These are phyloP conservation scores for Erythrobasidium hasegawianum DNA, from an alignment of 1,284 basidiomycete species.

Conservation along the genomic window DNA sequence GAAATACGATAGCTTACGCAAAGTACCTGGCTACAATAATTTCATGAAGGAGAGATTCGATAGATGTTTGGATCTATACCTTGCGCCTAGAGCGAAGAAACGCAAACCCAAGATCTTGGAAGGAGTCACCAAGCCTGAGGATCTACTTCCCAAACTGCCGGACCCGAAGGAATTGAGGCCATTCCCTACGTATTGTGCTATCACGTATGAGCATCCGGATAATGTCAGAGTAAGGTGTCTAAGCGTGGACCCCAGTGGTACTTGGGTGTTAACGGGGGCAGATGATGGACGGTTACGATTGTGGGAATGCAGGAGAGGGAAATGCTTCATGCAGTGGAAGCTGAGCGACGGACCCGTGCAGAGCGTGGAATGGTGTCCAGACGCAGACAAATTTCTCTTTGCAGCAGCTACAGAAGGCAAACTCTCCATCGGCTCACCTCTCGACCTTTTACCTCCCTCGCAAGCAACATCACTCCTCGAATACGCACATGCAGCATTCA, in stretches of 20 bases:
- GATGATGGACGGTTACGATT: constrained; percentile 81
- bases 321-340: constrained; percentile 84
- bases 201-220: constrained; percentile 67
- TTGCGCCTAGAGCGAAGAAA: constrained; percentile 76
- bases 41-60: constrained; percentile 94
- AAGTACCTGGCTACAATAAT: constrained; percentile 84
- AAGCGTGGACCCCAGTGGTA: constrained; percentile 79
- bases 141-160: constrained; percentile 91
- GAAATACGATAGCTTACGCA: constrained; percentile 78
- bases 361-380: constrained; percentile 88
- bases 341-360: constrained; percentile 66
- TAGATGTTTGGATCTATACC: constrained; percentile 92
- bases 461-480: constrained; percentile 34
- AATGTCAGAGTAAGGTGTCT: constrained; percentile 66
- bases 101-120: constrained; percentile 82
- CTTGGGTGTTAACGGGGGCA: constrained; percentile 88
- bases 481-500: constrained; percentile 45
- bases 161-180: constrained; percentile 86
- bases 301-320: constrained; percentile 91
- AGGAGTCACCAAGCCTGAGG: constrained; percentile 66
- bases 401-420: constrained; percentile 73
- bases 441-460: constrained; percentile 54
- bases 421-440: constrained; percentile 77
- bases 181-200: constrained; percentile 81
- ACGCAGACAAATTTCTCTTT: constrained; percentile 75